Conservation (phyloP, 352 stramenopile genomes). For the Phytopythium helicoides region DNA sequence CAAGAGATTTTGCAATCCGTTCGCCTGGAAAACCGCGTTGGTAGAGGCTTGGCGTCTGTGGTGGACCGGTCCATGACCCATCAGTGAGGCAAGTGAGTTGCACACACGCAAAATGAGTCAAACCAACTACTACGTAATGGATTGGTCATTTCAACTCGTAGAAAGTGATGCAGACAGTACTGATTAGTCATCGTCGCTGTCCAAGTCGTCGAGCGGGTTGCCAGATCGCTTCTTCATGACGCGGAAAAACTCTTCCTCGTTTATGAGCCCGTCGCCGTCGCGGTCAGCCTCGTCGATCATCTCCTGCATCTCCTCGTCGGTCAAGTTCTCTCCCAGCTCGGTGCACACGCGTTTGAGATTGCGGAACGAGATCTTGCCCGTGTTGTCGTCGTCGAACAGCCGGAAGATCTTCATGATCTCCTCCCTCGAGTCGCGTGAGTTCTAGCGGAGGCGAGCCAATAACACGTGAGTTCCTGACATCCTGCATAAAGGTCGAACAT, state of each 20-base stretch:
- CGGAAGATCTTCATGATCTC: slow-evolving; percentile 94
- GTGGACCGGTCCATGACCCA: not conserved
- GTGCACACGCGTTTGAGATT: slow-evolving; percentile 93
- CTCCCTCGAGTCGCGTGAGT: slow-evolving; percentile 84
- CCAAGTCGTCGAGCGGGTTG: slow-evolving; percentile 90
- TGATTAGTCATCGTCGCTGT: slow-evolving; percentile 86
- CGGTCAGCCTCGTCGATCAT: slow-evolving; percentile 96
- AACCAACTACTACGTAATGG: no score
- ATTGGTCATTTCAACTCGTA: no score
- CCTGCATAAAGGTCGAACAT: no score
- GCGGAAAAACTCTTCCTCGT: slow-evolving; percentile 94
- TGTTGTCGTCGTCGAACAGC: slow-evolving; percentile 96
- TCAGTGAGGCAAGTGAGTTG: no score
- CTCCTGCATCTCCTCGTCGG: slow-evolving; percentile 87
- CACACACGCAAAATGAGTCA: no score
- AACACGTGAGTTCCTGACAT: not conserved
- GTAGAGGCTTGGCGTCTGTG: slow-evolving; percentile 8
- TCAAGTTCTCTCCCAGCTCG: slow-evolving; percentile 73
- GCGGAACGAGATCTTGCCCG: slow-evolving; percentile 93
- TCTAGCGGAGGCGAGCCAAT: slow-evolving; percentile 21
- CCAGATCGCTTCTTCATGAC: slow-evolving; percentile 96
- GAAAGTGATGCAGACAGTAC: not conserved
- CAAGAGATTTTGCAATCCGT: slow-evolving; percentile 67
- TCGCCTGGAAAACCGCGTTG: slow-evolving; percentile 38
- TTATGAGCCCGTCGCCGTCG: slow-evolving; percentile 92